phyloP scores from a whole-genome alignment of 106 monocot genomes.

The Phalaenopsis equestris region DNA sequence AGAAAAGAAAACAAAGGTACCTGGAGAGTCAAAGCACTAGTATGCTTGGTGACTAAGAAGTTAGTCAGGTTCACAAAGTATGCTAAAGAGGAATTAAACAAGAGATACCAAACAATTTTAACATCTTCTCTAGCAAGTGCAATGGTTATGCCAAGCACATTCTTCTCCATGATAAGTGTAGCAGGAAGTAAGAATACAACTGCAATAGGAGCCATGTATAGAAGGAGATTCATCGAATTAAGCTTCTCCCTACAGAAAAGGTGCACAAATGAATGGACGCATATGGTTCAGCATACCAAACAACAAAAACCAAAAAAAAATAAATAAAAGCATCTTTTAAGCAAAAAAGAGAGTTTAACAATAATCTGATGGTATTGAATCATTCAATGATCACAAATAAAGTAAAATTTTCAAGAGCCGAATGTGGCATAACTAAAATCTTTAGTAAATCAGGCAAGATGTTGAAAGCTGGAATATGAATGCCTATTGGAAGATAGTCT shows the following conservation, averaged over 20 bases:
- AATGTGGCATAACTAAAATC: not conserved
- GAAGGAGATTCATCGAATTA: constrained; percentile 76
- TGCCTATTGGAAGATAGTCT: not conserved
- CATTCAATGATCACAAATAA: not conserved
- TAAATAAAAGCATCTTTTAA: constrained; percentile 1
- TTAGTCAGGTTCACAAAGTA: constrained; percentile 76
- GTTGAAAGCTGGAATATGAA: not conserved
- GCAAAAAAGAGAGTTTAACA: not conserved
- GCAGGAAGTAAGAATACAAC: constrained; percentile 65
- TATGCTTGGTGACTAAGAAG: constrained; percentile 74
- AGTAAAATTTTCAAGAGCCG: not conserved
- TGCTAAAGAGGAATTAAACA: constrained; percentile 59
- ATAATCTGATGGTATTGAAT: not conserved
- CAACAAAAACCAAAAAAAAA: not conserved
- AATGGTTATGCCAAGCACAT: constrained; percentile 74
- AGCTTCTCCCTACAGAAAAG: constrained; percentile 50
- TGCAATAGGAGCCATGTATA: constrained; percentile 75
- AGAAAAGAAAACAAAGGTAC: constrained; percentile 17
- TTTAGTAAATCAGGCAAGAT: not conserved
- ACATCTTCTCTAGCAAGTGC: constrained; percentile 68
- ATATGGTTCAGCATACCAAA: not conserved
- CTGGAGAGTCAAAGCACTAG: constrained; percentile 76
- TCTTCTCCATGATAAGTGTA: constrained; percentile 53
- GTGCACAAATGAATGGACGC: not conserved
- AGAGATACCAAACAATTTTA: constrained; percentile 58